A percentile compares a stretch with the other conserved stretches of the same genome.
Conservation (phyloP, 2,329 filamentous ascomycete species). For the Zymoseptoria passerinii region DNA sequence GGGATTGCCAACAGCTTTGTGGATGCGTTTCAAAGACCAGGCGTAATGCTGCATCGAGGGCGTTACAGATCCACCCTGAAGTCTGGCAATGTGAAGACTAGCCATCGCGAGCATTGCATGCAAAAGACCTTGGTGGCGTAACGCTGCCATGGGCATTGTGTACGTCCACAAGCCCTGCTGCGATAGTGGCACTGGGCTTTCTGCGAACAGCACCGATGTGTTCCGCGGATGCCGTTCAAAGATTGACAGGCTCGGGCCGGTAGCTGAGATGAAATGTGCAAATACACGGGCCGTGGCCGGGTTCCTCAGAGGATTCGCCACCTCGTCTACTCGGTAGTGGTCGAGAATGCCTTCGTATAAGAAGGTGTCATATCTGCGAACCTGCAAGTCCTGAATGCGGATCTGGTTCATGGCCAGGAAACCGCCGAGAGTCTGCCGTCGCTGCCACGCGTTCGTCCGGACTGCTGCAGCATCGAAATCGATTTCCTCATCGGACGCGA, state of each 20-base stretch:
- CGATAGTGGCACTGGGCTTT: slow-evolving; percentile 52
- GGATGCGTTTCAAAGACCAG: slow-evolving; percentile 69
- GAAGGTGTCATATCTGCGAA: slow-evolving; percentile 39
- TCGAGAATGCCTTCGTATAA: slow-evolving; percentile 40
- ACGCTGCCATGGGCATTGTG: slow-evolving; percentile 72
- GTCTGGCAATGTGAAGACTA: slow-evolving; percentile 77
- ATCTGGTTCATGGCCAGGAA: slow-evolving; percentile 26
- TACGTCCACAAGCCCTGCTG: slow-evolving; percentile 60
- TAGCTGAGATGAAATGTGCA: slow-evolving; percentile 84
- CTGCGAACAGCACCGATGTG: slow-evolving; percentile 56
- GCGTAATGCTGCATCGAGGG: slow-evolving; percentile 89
- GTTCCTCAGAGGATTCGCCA: slow-evolving; percentile 63
- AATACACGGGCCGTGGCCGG: slow-evolving; percentile 74
- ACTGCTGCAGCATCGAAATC: slow-evolving; percentile 18
- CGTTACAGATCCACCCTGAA: slow-evolving; percentile 65
- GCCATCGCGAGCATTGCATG: slow-evolving; percentile 85
- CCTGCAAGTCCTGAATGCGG: slow-evolving; percentile 19
- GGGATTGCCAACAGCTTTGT: slow-evolving; percentile 63
- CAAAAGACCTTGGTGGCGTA: slow-evolving; percentile 76
- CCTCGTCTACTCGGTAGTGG: slow-evolving; percentile 39
- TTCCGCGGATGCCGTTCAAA: slow-evolving; percentile 78
- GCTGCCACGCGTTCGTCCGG: slow-evolving; percentile 10
- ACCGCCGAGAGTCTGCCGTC: slow-evolving; percentile 18
- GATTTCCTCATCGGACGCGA: slow-evolving; percentile 41
- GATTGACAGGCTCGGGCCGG: slow-evolving; percentile 75